Percentiles rank a stretch among this genome's conserved stretches.
phyloP scores from a whole-genome alignment of 2,329 filamentous ascomycete species.

The Colletotrichum trifolii region DNA sequence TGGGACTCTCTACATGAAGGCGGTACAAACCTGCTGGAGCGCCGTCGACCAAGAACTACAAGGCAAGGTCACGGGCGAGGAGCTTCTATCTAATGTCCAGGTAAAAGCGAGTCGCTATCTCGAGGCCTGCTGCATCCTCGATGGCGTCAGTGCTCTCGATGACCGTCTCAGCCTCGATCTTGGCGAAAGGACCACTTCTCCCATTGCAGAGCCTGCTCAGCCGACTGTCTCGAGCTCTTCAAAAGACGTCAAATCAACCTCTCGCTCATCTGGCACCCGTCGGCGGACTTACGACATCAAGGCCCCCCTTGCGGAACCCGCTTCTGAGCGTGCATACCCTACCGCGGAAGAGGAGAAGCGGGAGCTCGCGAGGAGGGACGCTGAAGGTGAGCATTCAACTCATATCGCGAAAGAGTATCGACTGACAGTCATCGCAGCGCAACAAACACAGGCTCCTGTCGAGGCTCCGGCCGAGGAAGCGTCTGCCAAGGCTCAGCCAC shows the following conservation, averaged over 20 bases:
- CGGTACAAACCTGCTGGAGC: slow-evolving; percentile 76
- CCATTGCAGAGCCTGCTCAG: background rate
- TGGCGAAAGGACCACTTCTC: slow-evolving; percentile 40
- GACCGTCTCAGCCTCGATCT: slow-evolving; percentile 63
- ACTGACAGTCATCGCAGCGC: slow-evolving; percentile 2
- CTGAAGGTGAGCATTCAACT: background rate
- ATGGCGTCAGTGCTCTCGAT: slow-evolving; percentile 67
- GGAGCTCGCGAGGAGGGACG: slow-evolving; percentile 21
- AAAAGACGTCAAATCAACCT: slow-evolving; percentile 15
- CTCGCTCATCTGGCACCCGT: slow-evolving; percentile 55
- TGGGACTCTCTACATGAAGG: slow-evolving; percentile 79
- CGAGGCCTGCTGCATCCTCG: slow-evolving; percentile 71
- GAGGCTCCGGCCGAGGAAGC: slow-evolving; percentile 26
- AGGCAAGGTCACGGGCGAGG: slow-evolving; percentile 58
- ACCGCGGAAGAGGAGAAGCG: slow-evolving; percentile 33
- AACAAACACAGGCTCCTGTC: slow-evolving; percentile 13
- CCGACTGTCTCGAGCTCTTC: slow-evolving; percentile 29
- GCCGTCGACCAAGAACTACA: slow-evolving; percentile 73
- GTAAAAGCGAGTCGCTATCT: slow-evolving; percentile 67
- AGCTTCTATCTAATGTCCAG: slow-evolving; percentile 65
- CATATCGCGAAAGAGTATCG: no score
- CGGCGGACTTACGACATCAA: slow-evolving; percentile 36
- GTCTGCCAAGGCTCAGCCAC: slow-evolving; percentile 24
- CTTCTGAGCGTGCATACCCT: slow-evolving; percentile 22
- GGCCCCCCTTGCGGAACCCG: slow-evolving; percentile 17